Evolutionary conservation across 2,329 filamentous ascomycete species (phyloP).

Genomic region (Fusarium sterilihyphosum): DNA sequence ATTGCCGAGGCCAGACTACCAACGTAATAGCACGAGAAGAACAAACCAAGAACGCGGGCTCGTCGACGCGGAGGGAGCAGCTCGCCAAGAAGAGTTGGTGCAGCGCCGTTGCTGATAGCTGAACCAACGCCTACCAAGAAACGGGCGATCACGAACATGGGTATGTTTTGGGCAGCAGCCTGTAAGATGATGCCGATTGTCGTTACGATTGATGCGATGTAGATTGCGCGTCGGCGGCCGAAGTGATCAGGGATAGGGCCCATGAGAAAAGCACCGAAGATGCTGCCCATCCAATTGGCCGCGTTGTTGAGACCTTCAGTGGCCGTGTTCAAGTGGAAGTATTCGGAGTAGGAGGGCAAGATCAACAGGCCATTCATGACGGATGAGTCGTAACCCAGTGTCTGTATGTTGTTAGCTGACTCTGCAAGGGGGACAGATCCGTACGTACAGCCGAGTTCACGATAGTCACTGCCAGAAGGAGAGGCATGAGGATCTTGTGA

Average conservation of each 20-base stretch:
- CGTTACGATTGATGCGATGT: not conserved
- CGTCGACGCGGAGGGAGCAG: not conserved
- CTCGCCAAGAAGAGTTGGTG: not conserved
- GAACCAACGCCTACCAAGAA: not conserved
- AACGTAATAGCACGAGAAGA: not conserved
- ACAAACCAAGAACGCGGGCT: not conserved
- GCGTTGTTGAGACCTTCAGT: slow-evolving; percentile 1
- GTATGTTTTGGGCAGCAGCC: not conserved
- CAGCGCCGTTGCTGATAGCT: not conserved
- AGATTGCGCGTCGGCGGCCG: not conserved
- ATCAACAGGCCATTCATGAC: not conserved
- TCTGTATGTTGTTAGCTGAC: not conserved
- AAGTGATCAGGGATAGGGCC: not conserved
- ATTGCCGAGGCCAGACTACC: not conserved
- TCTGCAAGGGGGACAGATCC: rapidly evolving
- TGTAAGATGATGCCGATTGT: not conserved
- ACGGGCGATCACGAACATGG: not conserved
- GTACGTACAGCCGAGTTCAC: not conserved
- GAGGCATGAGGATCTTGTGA: not conserved
- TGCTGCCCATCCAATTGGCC: not conserved
- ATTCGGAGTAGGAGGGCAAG: not conserved
- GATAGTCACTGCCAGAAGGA: not conserved
- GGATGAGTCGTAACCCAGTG: not conserved
- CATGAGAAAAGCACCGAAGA: not conserved
- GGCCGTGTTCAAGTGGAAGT: not conserved